Conservation (phyloP, 805 yeast genomes). For the Starmerella sirachaensis region DNA sequence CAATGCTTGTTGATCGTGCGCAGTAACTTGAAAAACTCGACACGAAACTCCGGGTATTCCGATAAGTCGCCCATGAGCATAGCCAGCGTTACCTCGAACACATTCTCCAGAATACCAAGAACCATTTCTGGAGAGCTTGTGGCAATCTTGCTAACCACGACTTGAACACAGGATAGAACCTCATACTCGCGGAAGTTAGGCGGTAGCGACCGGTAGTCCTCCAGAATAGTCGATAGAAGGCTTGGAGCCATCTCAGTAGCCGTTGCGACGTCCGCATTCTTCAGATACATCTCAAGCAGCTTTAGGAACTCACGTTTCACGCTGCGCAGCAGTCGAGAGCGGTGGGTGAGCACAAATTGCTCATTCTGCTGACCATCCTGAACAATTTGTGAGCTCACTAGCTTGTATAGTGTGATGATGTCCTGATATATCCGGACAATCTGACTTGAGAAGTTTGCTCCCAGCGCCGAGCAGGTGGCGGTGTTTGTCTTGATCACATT, state of each 20-base stretch:
- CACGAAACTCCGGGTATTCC: constrained; percentile 95
- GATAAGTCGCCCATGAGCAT: constrained; percentile 94
- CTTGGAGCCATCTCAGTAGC: constrained; percentile 76
- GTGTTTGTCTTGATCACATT: constrained; percentile 92
- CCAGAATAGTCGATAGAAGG: constrained; percentile 69
- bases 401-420: constrained; percentile 78
- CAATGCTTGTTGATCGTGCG: constrained; percentile 77
- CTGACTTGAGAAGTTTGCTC: constrained; percentile 82
- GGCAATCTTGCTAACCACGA: constrained; percentile 79
- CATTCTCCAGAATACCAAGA: constrained; percentile 72
- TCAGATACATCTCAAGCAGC: constrained; percentile 75
- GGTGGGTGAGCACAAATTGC: constrained; percentile 83
- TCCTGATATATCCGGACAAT: constrained; percentile 76
- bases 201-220: constrained; percentile 76
- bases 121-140: constrained; percentile 60
- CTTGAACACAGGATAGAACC: constrained; percentile 87
- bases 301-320: constrained; percentile 88
- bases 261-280: constrained; percentile 74
- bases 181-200: constrained; percentile 98
- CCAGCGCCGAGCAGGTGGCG: constrained; percentile 87
- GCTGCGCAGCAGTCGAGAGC: constrained; percentile 90
- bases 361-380: constrained; percentile 65
- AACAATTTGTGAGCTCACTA: constrained; percentile 68
- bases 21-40: constrained; percentile 82
- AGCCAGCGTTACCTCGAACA: constrained; percentile 84